phyloP scores from a whole-genome alignment of 1,139 yeast species.

The Sugiyamaella castrensis region DNA sequence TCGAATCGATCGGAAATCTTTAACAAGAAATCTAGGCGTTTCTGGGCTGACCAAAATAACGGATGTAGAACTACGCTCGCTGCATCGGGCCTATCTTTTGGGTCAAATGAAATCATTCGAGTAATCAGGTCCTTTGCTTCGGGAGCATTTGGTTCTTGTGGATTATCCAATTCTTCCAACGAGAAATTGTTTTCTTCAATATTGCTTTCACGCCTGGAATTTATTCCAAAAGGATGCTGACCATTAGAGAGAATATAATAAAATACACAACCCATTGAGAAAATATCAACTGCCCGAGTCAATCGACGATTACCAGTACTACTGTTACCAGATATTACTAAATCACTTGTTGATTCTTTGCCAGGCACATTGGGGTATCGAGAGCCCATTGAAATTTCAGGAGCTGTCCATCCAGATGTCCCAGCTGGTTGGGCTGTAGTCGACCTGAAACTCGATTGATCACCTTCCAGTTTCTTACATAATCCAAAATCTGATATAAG shows the following conservation, averaged over 20 bases:
- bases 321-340: conserved; percentile 36
- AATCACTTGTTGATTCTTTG: conserved; percentile 29
- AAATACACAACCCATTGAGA: conserved; percentile 92
- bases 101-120: conserved; percentile 68
- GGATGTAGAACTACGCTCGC: conserved; percentile 73
- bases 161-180: conserved; percentile 46
- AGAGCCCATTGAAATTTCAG: conserved; percentile 53
- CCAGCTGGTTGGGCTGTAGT: conserved; percentile 95
- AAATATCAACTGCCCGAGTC: conserved; percentile 89
- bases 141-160: conserved; percentile 44
- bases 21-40: conserved; percentile 75
- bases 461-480: conserved; percentile 86
- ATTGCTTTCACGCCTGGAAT: conserved; percentile 82
- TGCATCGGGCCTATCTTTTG: conserved; percentile 73
- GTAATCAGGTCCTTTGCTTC: conserved; percentile 74
- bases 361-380: conserved; percentile 17
- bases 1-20: conserved; percentile 91
- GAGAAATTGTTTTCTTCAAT: conserved; percentile 71
- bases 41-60: conserved; percentile 75
- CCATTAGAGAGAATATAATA: conserved; percentile 83
- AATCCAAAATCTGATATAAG: conserved; percentile 94
- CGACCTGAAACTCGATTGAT: conserved; percentile 90
- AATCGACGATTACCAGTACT: conserved; percentile 53
- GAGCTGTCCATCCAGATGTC: conserved; percentile 98
- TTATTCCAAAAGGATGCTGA: conserved; percentile 90